phyloP scores from a whole-genome alignment of 129 eudicot genomes.

The Ambrosia artemisiifolia region DNA sequence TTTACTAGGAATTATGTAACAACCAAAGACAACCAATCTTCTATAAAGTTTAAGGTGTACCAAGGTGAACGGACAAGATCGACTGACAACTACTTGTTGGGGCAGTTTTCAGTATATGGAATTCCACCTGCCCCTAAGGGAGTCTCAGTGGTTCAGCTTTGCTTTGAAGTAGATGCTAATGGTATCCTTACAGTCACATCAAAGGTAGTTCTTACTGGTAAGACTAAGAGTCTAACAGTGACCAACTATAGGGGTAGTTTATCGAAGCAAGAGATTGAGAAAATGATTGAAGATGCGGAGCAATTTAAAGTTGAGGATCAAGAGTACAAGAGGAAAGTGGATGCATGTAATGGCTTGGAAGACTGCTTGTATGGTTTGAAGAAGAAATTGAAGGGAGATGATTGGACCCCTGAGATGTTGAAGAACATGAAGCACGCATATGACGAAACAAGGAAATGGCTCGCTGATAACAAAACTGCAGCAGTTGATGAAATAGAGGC shows the following conservation, averaged over 20 bases:
- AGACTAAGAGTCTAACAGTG: too few relatives aligned
- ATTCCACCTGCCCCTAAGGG: constrained; percentile 7
- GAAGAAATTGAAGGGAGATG: neutral
- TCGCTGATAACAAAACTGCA: neutral
- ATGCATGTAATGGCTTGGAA: neutral
- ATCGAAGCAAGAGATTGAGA: neutral
- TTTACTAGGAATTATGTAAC: neutral
- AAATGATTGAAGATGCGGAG: constrained; percentile 11
- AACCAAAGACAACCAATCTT: neutral
- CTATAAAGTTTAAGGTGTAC: neutral
- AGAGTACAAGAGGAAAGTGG: constrained; percentile 6
- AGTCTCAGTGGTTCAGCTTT: neutral
- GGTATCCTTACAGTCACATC: too few relatives aligned
- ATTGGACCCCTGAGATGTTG: neutral
- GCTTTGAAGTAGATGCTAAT: neutral
- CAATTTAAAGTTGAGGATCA: constrained; percentile 5
- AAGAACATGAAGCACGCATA: neutral
- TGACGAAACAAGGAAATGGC: neutral
- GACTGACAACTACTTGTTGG: neutral
- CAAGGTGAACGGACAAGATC: constrained; percentile 3
- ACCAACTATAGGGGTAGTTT: neutral
- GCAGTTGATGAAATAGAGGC: too few relatives aligned
- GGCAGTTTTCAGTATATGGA: neutral
- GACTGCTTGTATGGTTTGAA: neutral
- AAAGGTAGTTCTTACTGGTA: too few relatives aligned